Evolutionary conservation across 2,329 filamentous ascomycete species (phyloP), one percentile per base, ranked within the genome.

Genomic region (Corynespora cassiicola): DNA sequence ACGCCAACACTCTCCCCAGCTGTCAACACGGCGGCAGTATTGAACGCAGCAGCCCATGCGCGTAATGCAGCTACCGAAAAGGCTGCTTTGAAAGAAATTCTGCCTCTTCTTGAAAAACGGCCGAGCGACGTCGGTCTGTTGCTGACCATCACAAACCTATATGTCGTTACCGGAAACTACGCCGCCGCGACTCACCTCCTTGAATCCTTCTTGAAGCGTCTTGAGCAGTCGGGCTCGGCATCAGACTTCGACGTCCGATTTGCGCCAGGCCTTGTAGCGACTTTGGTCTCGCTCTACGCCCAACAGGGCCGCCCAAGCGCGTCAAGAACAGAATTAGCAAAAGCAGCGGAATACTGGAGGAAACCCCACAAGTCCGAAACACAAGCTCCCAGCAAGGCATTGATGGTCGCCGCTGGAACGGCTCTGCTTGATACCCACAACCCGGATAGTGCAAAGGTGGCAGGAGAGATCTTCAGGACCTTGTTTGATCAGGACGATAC

Each of bases 321-420:
- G 19, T 83, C 88, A 45, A 87, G 87, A 47, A 70, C 75, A 6
- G 88, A 94, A 60, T 76, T 97, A 12, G 81, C 84, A 42, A 88
- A 86, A 66, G 90, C 92, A 12, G 89, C 90, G 8, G 75, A 79
- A 10, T 85, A 95, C 71, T 97, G 94, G 91, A 80, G 83, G 17
- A 63, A 58, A 32, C 55, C 57, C 36, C 75, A 77, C 29, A 85
- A 84, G 52, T 73, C 78, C 7, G 75, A 79, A 50, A 58, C 61
- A 18, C 56, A 61, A 44, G 62, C 48, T 21, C 65, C 57, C 16
- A 70, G 51, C 0, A 69, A 77, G n/a, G 80, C 87, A 1, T 80
- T 97, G 5, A 84, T 85, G 41, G 57, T 58, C 7, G 88, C 90
- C 37, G 90, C 91, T 6, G 92, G 88, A n/a, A 79, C 86, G 26